Evolutionary conservation across 208 protist species (phyloP).

Genomic region (Kentomonas sorsogonicus): DNA sequence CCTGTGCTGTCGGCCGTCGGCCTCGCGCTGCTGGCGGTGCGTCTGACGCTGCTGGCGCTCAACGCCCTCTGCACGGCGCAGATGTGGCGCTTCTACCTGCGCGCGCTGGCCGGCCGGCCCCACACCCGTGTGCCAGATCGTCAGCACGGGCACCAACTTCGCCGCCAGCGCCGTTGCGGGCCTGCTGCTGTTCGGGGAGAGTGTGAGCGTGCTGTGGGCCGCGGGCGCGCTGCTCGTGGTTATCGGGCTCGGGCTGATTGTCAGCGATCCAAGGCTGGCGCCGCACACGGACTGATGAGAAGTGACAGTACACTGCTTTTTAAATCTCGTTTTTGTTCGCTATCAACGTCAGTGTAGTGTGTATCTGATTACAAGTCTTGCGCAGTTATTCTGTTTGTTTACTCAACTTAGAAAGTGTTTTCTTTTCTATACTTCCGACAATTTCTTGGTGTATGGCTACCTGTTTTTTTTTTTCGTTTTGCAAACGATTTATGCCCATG

Average conservation of each 20-base stretch:
- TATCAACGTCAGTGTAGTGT: too few relatives aligned
- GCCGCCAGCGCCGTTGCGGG: conserved; percentile 67
- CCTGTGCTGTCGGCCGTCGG: neutral
- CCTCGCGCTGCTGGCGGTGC: neutral
- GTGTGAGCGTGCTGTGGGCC: conserved; percentile 61
- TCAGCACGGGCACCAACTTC: conserved; percentile 85
- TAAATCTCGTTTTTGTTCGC: neutral
- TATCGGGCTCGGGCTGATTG: conserved; percentile 58
- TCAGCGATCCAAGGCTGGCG: conserved; percentile 58
- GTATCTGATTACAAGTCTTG: too few relatives aligned
- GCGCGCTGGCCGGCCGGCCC: conserved; percentile 70
- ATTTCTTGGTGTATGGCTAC: neutral
- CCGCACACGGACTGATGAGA: too few relatives aligned
- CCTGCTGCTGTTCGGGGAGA: conserved; percentile 64
- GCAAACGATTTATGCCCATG: conserved; percentile 1
- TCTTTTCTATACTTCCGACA: conserved; percentile 2
- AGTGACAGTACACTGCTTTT: neutral
- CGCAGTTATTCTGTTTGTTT: too few relatives aligned
- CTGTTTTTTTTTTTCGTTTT: conserved; percentile 12
- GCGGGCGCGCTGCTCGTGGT: conserved; percentile 58
- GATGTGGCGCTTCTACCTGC: conserved; percentile 86
- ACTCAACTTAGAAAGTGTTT: too few relatives aligned
- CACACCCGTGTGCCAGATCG: conserved; percentile 78
- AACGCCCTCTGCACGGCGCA: conserved; percentile 69
- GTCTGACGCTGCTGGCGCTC: conserved; percentile 16